Base-by-base conservation (phyloP, 129 eudicot genomes). In the Erigeron canadensis region DNA sequence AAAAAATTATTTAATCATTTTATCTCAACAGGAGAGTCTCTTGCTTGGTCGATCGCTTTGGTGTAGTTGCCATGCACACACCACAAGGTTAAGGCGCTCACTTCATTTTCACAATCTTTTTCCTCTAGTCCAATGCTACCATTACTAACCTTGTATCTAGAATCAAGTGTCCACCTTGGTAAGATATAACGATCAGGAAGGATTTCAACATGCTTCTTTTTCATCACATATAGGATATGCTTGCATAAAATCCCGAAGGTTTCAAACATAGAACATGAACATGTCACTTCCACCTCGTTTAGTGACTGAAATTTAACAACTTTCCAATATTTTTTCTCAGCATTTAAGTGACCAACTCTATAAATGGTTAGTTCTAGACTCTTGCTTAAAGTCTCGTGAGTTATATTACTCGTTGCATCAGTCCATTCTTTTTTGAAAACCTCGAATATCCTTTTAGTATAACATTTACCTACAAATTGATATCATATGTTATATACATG, bases 361-460 rank as follows among this genome's bases (percentile, higher is more conserved):
- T 43, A 43, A 43, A 43, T 43, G 8, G 11, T 10, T 43, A 6
- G 4, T 43, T 43, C 47, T 42, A 8, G 45, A 42, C 45, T 50
- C 56, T 56, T 56, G 34, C 34, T 56, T 56, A 56, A 3, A 16
- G 62, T 56, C 62, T 56, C 62, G 12, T 56, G 62, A 56, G 62
- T 56, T 6, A 56, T 16, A 11, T 56, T 56, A 8, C 12, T 10
- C 15, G 56, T 50, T 50, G 56, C 56, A 8, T 50, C 1, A 8
- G 3, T 15, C 56, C 56, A 50, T 50, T 56, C 34, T 1, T 56
- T 18, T 56, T 16, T 6, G 5, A 58, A 58, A 58, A 58, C 38
- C 15, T 58, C 64, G 22, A 58, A 58, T 5, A 58, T 58, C 12
- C 22, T 58, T 8, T 40, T 58, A 9, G 64, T 58, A 22, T 58